Conservation (phyloP, 2,329 filamentous ascomycete species). For the Colletotrichum shisoi region DNA sequence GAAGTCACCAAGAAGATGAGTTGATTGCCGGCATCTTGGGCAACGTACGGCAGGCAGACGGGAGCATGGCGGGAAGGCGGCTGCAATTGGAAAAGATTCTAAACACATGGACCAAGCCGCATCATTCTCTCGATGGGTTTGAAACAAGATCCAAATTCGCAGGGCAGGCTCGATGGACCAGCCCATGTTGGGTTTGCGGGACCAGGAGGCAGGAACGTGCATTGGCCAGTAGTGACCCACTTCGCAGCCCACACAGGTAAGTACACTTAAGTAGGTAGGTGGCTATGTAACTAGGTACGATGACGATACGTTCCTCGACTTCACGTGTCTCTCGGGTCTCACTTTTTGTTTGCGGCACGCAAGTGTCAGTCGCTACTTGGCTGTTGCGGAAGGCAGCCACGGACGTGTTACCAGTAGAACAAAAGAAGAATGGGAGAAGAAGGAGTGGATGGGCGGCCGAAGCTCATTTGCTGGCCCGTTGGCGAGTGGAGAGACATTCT, state of each 20-base stretch:
- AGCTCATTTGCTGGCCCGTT: conserved; percentile 4
- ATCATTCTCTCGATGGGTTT: conserved; percentile 18
- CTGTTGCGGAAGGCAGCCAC: background rate
- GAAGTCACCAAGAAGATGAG: background rate
- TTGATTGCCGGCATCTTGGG: background rate
- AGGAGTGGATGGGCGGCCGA: conserved; percentile 12
- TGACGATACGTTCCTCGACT: background rate
- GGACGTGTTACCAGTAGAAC: background rate
- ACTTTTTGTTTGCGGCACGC: background rate
- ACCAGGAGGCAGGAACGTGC: background rate
- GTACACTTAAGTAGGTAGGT: background rate
- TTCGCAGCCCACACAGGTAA: background rate
- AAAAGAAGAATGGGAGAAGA: conserved; percentile 3
- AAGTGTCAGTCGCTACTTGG: background rate
- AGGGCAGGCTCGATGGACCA: conserved; percentile 16
- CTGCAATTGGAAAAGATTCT: background rate
- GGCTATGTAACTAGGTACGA: no score
- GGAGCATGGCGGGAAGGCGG: conserved; percentile 6
- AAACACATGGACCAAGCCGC: conserved; percentile 6
- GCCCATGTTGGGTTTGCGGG: conserved; percentile 9
- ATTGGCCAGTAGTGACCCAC: conserved; percentile 1
- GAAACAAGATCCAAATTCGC: conserved; percentile 31
- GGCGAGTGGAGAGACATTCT: background rate
- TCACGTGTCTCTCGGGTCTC: background rate
- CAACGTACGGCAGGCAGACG: no score